Evolutionary conservation across 495 filamentous ascomycete genomes (phyloP).

Genomic region (Astrocystis sublimbata): DNA sequence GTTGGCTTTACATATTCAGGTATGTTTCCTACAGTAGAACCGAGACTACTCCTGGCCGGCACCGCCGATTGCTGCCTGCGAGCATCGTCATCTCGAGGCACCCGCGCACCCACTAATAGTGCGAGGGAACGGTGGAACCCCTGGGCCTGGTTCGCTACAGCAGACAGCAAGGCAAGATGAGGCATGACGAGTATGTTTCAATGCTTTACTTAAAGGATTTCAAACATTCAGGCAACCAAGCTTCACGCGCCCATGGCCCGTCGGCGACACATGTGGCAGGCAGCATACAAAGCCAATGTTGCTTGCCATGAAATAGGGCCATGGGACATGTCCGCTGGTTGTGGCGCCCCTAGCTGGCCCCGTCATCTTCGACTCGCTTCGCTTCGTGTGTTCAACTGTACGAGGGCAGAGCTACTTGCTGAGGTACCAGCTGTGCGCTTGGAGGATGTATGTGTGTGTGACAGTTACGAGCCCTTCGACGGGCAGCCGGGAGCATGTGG

Average conservation of each 20-base stretch:
- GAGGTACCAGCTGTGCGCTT: constrained; percentile 1
- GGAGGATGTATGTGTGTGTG: constrained; percentile 14
- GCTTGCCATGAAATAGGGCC: no score
- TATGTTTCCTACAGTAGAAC: background rate
- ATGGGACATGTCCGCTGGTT: background rate
- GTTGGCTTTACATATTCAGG: no score
- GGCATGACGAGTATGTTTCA: constrained; percentile 12
- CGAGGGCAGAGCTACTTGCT: constrained; percentile 9
- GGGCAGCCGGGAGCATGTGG: constrained; percentile 1
- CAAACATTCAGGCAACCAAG: background rate
- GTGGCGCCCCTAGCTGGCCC: background rate
- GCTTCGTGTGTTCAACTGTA: constrained; percentile 4
- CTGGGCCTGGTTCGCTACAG: constrained; percentile 9
- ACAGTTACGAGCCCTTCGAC: constrained; percentile 14
- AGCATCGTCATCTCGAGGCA: constrained; percentile 3
- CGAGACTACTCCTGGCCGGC: background rate
- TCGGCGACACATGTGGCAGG: background rate
- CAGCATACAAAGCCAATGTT: no score
- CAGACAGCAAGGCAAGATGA: background rate
- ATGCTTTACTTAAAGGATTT: background rate
- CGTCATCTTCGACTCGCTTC: constrained; percentile 1
- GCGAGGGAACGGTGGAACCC: constrained; percentile 11
- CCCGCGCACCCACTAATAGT: constrained; percentile 13
- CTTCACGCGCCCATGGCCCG: background rate
- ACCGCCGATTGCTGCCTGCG: background rate